Evolutionary conservation across 23 red algal genomes (phyloP).

Genomic region (Agarophyton chilense): DNA sequence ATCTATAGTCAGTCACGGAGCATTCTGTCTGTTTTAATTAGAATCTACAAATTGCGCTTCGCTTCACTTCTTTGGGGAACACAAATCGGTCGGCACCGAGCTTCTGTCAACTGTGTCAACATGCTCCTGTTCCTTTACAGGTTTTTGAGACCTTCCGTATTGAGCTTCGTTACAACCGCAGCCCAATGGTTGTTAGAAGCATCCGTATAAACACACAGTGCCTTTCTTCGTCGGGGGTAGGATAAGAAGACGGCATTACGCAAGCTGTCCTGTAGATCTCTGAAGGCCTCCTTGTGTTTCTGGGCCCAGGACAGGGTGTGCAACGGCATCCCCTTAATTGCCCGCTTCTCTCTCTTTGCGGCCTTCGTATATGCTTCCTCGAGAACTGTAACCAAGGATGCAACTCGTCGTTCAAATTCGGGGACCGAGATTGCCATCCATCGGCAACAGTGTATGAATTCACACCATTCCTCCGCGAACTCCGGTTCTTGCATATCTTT

Average conservation of each 20-base stretch:
- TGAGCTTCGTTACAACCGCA: constrained; percentile 12
- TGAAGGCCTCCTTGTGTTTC: neutral
- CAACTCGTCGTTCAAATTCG: neutral
- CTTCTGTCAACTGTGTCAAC: too few relatives aligned
- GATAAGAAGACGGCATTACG: neutral
- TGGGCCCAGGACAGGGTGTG: neutral
- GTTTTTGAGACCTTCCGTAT: neutral
- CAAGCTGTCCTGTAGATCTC: neutral
- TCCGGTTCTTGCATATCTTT: constrained; percentile 18
- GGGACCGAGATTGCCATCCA: constrained; percentile 37
- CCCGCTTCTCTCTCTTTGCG: neutral
- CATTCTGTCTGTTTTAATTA: too few relatives aligned
- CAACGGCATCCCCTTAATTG: neutral
- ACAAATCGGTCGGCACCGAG: too few relatives aligned
- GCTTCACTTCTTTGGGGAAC: too few relatives aligned
- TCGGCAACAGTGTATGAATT: constrained; percentile 30
- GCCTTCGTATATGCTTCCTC: constrained; percentile 1
- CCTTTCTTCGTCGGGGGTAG: constrained; percentile 7
- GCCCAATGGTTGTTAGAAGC: constrained; percentile 7
- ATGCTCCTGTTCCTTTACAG: neutral
- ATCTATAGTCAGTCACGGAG: too few relatives aligned
- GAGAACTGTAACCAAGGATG: neutral
- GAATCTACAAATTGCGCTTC: too few relatives aligned
- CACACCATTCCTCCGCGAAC: constrained; percentile 42
- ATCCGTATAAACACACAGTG: constrained; percentile 50